phyloP scores from a whole-genome alignment of 202 grass and related monocot species.

The Saccharum hybrid region DNA sequence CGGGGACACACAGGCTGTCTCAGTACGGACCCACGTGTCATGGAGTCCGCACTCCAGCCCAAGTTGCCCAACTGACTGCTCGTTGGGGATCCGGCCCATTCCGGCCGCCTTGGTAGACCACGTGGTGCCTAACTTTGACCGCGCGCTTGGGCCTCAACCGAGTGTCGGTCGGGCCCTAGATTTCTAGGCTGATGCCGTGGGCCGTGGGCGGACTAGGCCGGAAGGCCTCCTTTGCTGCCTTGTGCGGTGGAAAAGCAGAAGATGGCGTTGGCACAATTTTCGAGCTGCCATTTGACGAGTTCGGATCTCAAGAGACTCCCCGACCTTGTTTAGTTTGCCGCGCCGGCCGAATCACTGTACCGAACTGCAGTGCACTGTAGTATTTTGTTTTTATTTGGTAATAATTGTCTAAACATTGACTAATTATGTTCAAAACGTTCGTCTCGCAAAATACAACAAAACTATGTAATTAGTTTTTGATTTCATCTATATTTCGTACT shows the following conservation, averaged over 20 bases:
- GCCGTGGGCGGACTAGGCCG: neutral
- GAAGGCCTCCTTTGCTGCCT: neutral
- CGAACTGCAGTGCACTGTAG: no score
- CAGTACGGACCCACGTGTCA: constrained; percentile 11
- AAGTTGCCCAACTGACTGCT: neutral
- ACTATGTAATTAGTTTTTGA: no score
- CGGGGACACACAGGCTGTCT: constrained; percentile 12
- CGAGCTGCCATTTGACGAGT: neutral
- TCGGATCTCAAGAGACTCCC: no score
- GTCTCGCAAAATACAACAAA: no score
- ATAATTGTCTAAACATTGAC: no score
- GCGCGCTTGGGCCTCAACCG: neutral
- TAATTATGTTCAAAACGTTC: no score
- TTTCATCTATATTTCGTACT: no score
- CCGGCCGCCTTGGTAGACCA: neutral
- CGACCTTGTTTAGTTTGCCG: no score
- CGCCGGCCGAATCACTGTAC: no score
- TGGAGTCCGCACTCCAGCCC: neutral
- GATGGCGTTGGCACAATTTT: no score
- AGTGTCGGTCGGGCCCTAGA: neutral
- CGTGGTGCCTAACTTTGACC: constrained; percentile 23
- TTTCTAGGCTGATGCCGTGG: neutral
- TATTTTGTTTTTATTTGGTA: no score
- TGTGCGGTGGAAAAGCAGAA: neutral
- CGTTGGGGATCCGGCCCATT: neutral